Evolutionary conservation across 164 flowering plant genomes (phyloP).

Genomic region (Brasenia schreberi): DNA sequence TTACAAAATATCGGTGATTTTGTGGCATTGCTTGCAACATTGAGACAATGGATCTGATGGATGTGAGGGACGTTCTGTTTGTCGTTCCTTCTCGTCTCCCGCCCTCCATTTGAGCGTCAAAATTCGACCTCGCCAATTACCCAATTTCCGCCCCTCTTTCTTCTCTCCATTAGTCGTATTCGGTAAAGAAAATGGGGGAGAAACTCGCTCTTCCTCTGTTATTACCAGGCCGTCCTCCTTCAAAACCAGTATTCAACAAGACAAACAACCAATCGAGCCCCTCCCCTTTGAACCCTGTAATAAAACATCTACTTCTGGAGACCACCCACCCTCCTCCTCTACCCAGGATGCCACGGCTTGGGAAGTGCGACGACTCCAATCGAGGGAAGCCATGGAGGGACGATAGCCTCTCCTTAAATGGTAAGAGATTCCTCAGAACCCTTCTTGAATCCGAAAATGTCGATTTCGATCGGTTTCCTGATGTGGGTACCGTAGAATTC

Average conservation of each 20-base stretch:
- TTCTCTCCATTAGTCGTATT: no score
- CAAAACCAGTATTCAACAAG: conserved; percentile 28
- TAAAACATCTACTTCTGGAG: conserved; percentile 18
- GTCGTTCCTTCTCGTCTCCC: no score
- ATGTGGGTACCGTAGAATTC: conserved; percentile 10
- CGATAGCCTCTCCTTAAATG: conserved; percentile 38
- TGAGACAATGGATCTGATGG: no score
- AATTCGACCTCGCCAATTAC: no score
- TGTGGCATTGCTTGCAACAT: no score
- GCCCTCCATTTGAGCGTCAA: no score
- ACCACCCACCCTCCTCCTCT: not conserved
- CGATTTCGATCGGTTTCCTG: not conserved
- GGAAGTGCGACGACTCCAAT: conserved; percentile 47
- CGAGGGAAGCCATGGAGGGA: conserved; percentile 69
- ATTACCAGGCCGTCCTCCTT: conserved; percentile 34
- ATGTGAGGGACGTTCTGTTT: no score
- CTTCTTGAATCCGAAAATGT: conserved; percentile 18
- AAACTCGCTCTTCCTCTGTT: conserved; percentile 60
- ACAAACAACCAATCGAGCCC: conserved; percentile 10
- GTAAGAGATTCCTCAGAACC: conserved; percentile 35
- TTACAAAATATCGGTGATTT: no score
- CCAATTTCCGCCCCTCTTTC: no score
- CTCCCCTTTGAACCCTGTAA: conserved; percentile 24
- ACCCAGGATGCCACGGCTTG: conserved; percentile 30
- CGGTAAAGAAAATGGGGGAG: conserved; percentile 41